Percentiles rank a stretch among this genome's conserved stretches.
Evolutionary conservation across 2,329 filamentous ascomycete genomes (phyloP).

Genomic region (Stenocarpella maydis): DNA sequence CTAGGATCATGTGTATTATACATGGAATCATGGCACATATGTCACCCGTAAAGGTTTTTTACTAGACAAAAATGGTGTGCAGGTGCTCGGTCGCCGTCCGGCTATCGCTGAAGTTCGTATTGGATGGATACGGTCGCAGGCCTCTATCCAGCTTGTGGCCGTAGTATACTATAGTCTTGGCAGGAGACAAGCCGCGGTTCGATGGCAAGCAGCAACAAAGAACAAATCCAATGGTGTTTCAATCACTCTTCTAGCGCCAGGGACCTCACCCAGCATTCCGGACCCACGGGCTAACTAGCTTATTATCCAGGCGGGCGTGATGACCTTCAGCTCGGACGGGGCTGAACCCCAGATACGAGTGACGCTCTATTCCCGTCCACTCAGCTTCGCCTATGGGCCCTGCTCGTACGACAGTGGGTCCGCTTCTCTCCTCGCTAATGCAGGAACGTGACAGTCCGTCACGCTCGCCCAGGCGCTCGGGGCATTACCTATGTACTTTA

Average conservation of each 20-base stretch:
- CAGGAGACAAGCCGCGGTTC: too few relatives aligned
- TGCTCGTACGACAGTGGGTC: background rate
- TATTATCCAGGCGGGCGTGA: background rate
- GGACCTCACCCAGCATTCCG: background rate
- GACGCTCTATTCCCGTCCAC: background rate
- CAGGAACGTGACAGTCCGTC: background rate
- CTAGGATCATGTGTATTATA: too few relatives aligned
- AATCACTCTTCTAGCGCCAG: slow-evolving; percentile 5
- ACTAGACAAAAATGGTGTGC: too few relatives aligned
- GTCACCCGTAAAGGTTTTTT: too few relatives aligned
- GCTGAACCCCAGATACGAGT: background rate
- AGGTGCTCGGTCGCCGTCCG: too few relatives aligned
- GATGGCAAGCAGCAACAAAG: too few relatives aligned
- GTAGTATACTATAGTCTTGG: too few relatives aligned
- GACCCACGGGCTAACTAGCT: background rate
- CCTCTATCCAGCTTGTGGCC: too few relatives aligned
- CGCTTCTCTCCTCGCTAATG: background rate
- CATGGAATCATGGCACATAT: too few relatives aligned
- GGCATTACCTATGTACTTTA: background rate
- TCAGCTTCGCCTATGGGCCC: background rate
- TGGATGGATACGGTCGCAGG: too few relatives aligned
- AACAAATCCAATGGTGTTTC: too few relatives aligned
- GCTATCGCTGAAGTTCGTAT: too few relatives aligned
- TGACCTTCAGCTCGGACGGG: slow-evolving; percentile 18
- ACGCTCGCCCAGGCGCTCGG: background rate